Evolutionary conservation across 163 green algal species (phyloP).

Genomic region (Scenedesmus sp.): DNA sequence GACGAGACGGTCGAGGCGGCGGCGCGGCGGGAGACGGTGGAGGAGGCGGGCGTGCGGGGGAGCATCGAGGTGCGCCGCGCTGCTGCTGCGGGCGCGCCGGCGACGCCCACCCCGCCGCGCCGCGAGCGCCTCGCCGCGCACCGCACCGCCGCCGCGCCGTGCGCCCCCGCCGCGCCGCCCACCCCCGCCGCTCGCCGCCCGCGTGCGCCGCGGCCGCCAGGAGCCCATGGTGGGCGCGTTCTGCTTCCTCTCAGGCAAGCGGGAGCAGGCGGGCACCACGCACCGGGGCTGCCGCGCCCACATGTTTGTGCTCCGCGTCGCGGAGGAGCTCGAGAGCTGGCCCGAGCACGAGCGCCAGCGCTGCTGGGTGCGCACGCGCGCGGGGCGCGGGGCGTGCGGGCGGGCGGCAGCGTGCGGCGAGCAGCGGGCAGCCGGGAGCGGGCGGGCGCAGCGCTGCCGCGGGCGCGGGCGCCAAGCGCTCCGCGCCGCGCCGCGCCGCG

Average conservation of each 20-base stretch:
- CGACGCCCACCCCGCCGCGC: too few relatives aligned
- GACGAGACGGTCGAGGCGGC: constrained; percentile 88
- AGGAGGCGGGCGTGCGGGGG: constrained; percentile 91
- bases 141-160: not conserved
- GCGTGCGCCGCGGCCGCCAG: not conserved
- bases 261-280: constrained; percentile 11
- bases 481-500: not conserved
- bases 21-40: constrained; percentile 86
- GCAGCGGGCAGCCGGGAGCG: not conserved
- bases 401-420: not conserved
- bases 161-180: not conserved
- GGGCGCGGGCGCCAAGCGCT: not conserved
- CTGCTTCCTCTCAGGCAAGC: constrained; percentile 37
- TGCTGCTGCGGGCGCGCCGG: not conserved
- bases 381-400: not conserved
- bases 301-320: constrained; percentile 82
- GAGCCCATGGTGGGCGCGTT: constrained; percentile 39
- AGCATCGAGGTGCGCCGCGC: constrained; percentile 72
- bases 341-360: constrained; percentile 76
- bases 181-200: not conserved
- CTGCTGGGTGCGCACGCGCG: constrained; percentile 69
- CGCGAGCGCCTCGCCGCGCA: too few relatives aligned
- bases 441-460: not conserved
- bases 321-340: constrained; percentile 82
- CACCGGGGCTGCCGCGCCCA: constrained; percentile 67